Evolutionary conservation across 1,284 basidiomycete species (phyloP), one percentile per base, ranked within the genome.

Genomic region (Chalciporus piperatoides): DNA sequence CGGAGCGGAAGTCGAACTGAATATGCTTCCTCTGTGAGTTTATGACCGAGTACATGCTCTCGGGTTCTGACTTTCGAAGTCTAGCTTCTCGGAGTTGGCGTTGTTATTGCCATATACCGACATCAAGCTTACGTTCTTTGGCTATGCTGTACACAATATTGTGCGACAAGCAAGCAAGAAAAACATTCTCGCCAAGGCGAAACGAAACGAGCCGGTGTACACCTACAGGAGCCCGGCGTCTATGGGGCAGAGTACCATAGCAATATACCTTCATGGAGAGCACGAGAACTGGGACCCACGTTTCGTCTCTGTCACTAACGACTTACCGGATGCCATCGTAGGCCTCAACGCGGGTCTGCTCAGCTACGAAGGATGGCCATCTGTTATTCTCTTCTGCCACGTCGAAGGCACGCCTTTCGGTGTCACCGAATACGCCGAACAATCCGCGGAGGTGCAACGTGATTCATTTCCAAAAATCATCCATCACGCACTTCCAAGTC

Each of bases 21-120:
- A 75, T 46, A 74, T 68, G 58, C 55, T 75, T 19, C 74, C 74
- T 24, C 40, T 73, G 74, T 74, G 44, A 35, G 73, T 65, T 12
- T 24, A 25, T 41, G 17, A 21, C 0, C 17, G n/a, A 3, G 1
- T 11, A 19, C 15, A 35, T 44, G 10, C 27, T 25, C 39, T 36
- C 25, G 9, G 8, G 9, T 28, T 48, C 42, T 45, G 25, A 47
- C 19, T 30, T 8, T 50, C 10, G 17, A 17, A 28, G 32, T 48
- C 17, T 46, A 75, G 74, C 41, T 75, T 74, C 55, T 63, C 70
- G 6, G 72, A 74, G 48, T 53, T 75, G 32, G 72, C 72, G 7
- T 56, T 74, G 21, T 57, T 75, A 2, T 56, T 75, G 6, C 72
- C 74, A 14, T 48, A 74, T 52, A 64, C 65, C 30, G 72, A 75